Evolutionary conservation across 2,329 filamentous ascomycete species (phyloP).

Genomic region (Colletotrichum camelliae): DNA sequence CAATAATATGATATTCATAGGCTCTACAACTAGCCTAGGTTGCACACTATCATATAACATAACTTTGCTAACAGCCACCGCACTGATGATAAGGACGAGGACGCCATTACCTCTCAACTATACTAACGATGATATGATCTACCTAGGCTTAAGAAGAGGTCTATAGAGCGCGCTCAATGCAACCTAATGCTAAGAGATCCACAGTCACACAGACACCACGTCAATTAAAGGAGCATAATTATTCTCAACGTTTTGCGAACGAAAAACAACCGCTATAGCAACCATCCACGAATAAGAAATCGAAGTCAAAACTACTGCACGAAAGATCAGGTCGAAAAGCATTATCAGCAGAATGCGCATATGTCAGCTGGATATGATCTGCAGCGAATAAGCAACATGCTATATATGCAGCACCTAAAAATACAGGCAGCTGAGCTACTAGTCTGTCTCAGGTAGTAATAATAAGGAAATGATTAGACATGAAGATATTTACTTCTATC

Average conservation of each 20-base stretch:
- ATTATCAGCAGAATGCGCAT: background rate
- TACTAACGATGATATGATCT: background rate
- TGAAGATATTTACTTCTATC: background rate
- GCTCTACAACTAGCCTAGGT: background rate
- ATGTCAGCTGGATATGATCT: background rate
- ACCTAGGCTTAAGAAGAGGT: background rate
- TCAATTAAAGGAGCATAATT: background rate
- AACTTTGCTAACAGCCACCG: background rate
- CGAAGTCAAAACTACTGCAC: background rate
- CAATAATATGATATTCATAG: background rate
- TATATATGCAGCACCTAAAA: background rate
- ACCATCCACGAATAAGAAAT: background rate
- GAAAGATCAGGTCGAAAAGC: background rate
- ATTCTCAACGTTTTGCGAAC: background rate
- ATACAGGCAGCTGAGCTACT: background rate
- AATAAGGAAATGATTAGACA: background rate
- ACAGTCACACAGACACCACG: background rate
- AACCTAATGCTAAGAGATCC: background rate
- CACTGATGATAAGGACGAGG: background rate
- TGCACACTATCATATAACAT: background rate
- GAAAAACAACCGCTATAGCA: background rate
- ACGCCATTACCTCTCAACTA: background rate
- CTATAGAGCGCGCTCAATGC: background rate
- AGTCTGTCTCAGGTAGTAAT: background rate
- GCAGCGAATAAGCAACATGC: background rate